These are phyloP conservation scores for Syzygium oleosum DNA, from an alignment of 345 rosid species.

Conservation along the genomic window DNA sequence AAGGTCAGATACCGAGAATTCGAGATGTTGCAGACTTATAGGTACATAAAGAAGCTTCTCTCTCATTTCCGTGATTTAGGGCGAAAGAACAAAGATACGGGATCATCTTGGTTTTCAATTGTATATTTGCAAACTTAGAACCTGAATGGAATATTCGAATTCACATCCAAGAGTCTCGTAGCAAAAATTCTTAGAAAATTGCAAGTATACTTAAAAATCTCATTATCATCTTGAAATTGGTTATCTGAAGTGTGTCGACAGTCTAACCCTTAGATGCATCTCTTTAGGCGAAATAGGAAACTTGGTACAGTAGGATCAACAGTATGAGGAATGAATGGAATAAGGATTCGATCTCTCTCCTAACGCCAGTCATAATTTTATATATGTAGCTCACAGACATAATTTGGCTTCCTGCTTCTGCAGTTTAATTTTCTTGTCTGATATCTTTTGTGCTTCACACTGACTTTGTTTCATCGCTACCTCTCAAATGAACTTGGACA, in stretches of 20 bases:
- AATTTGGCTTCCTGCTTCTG: neutral
- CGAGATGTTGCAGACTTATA: neutral
- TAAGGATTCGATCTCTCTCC: neutral
- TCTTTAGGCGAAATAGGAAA: neutral
- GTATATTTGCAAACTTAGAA: neutral
- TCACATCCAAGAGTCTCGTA: neutral
- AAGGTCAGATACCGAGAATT: neutral
- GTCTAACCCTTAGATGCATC: neutral
- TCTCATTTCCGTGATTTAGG: neutral
- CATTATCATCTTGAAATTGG: neutral
- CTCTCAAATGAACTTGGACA: neutral
- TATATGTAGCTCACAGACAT: neutral
- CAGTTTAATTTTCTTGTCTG: neutral
- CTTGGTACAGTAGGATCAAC: neutral
- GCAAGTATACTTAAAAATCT: neutral
- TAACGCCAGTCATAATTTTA: neutral
- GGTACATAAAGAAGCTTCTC: neutral
- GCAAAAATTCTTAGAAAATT: neutral
- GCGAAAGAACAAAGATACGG: neutral
- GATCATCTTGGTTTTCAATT: neutral
- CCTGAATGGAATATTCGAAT: neutral
- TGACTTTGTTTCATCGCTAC: neutral
- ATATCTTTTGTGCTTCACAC: neutral
- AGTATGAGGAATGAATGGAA: neutral
- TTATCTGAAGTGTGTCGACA: neutral